A percentile compares a stretch with the other conserved stretches of the same genome.
These are phyloP conservation scores for Nadsonia commutata DNA, from an alignment of 1,139 yeast genomes.

Conservation along the genomic window DNA sequence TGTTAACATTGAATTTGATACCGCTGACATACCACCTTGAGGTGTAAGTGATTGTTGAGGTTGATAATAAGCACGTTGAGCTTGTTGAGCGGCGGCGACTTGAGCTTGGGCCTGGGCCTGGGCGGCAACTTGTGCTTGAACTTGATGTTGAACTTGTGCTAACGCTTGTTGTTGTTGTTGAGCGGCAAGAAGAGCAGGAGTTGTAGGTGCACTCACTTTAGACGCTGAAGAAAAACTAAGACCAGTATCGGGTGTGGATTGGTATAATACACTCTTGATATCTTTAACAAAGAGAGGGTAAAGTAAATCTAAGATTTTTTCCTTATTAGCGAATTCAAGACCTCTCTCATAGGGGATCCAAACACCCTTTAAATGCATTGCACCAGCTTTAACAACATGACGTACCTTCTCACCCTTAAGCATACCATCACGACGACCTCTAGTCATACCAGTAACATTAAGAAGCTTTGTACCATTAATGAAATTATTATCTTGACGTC, in stretches of 20 bases:
- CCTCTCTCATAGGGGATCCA: constrained; percentile 96
- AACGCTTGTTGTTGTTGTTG: constrained; percentile 2
- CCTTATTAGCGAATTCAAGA: constrained; percentile 70
- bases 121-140: constrained; percentile 4
- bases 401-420: constrained; percentile 72
- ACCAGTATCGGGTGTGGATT: constrained; percentile 9
- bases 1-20: constrained; percentile 1
- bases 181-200: too few relatives aligned
- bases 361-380: constrained; percentile 91
- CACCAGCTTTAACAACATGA: constrained; percentile 84
- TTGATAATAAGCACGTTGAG: constrained; percentile 4
- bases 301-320: constrained; percentile 63
- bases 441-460: constrained; percentile 83
- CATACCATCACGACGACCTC: constrained; percentile 93
- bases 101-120: constrained; percentile 3
- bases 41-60: constrained; percentile 7
- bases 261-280: constrained; percentile 32
- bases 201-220: not conserved
- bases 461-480: constrained; percentile 84
- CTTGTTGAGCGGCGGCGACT: constrained; percentile 1
- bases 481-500: constrained; percentile 84
- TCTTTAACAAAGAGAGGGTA: constrained; percentile 82
- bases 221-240: not conserved
- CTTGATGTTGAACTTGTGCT: not conserved
- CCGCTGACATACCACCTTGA: constrained; percentile 3